Conservation (phyloP, 257 asterid species). For the Forsythia suspensa region DNA sequence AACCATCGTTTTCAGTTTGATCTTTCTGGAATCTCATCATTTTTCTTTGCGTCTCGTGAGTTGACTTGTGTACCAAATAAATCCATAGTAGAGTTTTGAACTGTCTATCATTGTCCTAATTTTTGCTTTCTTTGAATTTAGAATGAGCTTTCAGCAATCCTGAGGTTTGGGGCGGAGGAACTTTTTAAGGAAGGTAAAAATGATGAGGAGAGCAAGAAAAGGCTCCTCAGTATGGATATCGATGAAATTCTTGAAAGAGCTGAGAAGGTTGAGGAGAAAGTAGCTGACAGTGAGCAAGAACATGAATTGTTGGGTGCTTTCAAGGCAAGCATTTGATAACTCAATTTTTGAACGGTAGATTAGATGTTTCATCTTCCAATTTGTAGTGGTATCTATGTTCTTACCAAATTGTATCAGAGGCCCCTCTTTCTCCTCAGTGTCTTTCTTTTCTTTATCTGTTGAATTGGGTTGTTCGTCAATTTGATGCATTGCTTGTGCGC, state of each 20-base stretch:
- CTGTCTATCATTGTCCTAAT: not conserved
- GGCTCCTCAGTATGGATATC: constrained; percentile 90
- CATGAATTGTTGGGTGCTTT: constrained; percentile 86
- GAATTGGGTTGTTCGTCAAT: not conserved
- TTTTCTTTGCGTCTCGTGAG: not conserved
- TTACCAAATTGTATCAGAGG: constrained; percentile 5
- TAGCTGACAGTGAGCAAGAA: constrained; percentile 68
- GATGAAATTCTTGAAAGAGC: constrained; percentile 99
- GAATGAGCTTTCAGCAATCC: constrained; percentile 98
- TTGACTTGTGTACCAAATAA: not conserved
- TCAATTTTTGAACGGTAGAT: constrained; percentile 12
- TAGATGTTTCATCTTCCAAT: constrained; percentile 9
- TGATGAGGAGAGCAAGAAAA: constrained; percentile 94
- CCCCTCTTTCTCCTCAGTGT: constrained; percentile 6
- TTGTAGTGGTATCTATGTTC: not conserved
- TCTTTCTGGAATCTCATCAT: not conserved
- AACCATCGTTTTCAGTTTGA: constrained; percentile 9
- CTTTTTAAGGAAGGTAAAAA: constrained; percentile 87
- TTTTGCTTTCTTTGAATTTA: constrained; percentile 32
- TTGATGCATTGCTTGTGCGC: not conserved
- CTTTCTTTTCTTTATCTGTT: not conserved
- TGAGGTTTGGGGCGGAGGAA: constrained; percentile 99
- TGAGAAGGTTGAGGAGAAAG: constrained; percentile 95
- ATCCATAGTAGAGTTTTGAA: not conserved
- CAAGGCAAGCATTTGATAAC: constrained; percentile 52